Percentiles rank a stretch among this genome's conserved stretches.
These are phyloP conservation scores for Lactifluus volemus DNA, from an alignment of 768 basidiomycete species.

Conservation along the genomic window DNA sequence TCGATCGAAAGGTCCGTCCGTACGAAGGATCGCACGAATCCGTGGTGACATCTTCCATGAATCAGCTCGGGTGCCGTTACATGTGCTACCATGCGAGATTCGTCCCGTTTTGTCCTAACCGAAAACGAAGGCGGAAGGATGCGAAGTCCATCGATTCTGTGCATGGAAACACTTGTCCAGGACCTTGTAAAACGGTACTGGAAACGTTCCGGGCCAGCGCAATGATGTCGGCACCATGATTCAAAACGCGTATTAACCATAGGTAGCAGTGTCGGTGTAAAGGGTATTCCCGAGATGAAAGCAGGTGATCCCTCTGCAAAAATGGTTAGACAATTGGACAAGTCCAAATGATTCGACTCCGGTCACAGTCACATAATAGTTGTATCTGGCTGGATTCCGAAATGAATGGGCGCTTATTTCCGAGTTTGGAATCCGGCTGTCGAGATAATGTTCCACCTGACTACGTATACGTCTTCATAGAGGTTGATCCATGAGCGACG, in stretches of 20 bases:
- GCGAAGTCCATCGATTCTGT: not conserved
- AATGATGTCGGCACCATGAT: not conserved
- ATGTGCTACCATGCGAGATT: not conserved
- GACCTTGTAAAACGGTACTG: not conserved
- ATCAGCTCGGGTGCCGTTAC: not conserved
- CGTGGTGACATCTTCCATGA: slow-evolving; percentile 4
- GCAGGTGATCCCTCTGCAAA: no score
- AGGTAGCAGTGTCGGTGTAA: not conserved
- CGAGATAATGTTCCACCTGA: no score
- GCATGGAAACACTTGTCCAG: not conserved
- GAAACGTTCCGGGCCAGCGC: not conserved
- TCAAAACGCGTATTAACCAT: not conserved
- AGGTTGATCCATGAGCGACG: not conserved
- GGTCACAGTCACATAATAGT: no score
- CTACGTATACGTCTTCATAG: no score
- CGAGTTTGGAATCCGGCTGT: no score
- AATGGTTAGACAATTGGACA: no score
- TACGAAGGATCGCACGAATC: not conserved
- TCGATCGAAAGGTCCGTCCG: not conserved
- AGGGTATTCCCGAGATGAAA: not conserved
- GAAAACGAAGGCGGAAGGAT: not conserved
- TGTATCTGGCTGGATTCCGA: no score
- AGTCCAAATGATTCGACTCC: no score
- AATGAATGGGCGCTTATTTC: no score
- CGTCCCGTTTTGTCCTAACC: not conserved